phyloP scores from a whole-genome alignment of 2,329 filamentous ascomycete species.

The Epichloe amarillans region DNA sequence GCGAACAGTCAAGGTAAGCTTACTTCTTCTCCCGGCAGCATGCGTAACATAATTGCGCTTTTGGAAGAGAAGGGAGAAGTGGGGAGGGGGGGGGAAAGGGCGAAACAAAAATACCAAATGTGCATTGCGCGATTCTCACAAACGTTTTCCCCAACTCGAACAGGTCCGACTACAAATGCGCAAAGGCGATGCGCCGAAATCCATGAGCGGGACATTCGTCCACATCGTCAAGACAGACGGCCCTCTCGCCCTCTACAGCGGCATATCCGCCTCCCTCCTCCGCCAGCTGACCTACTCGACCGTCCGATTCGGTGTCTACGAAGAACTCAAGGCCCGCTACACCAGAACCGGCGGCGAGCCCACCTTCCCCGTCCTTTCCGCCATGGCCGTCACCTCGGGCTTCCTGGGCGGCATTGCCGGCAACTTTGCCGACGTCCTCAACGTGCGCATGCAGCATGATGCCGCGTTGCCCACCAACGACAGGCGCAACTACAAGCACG shows the following conservation, averaged over 20 bases:
- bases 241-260: conserved; percentile 70
- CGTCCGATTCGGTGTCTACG: conserved; percentile 91
- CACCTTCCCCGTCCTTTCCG: conserved; percentile 63
- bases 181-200: conserved; percentile 57
- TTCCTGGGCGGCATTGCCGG: conserved; percentile 81
- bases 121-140: not conserved
- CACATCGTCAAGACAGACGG: conserved; percentile 71
- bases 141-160: not conserved
- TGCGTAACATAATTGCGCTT: not conserved
- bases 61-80: not conserved
- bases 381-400: conserved; percentile 70
- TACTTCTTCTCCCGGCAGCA: not conserved
- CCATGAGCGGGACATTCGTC: conserved; percentile 74
- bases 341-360: conserved; percentile 42
- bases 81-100: too few species aligned
- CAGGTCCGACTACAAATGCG: conserved; percentile 84
- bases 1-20: conserved; percentile 7
- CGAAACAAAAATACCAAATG: not conserved
- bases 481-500: conserved; percentile 79
- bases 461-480: conserved; percentile 59
- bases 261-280: conserved; percentile 82
- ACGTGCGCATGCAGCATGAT: conserved; percentile 96
- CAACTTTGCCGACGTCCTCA: conserved; percentile 91
- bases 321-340: conserved; percentile 64
- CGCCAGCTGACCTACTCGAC: conserved; percentile 95